phyloP scores from a whole-genome alignment of 2,329 filamentous ascomycete genomes.

The Bipolaris oryzae region DNA sequence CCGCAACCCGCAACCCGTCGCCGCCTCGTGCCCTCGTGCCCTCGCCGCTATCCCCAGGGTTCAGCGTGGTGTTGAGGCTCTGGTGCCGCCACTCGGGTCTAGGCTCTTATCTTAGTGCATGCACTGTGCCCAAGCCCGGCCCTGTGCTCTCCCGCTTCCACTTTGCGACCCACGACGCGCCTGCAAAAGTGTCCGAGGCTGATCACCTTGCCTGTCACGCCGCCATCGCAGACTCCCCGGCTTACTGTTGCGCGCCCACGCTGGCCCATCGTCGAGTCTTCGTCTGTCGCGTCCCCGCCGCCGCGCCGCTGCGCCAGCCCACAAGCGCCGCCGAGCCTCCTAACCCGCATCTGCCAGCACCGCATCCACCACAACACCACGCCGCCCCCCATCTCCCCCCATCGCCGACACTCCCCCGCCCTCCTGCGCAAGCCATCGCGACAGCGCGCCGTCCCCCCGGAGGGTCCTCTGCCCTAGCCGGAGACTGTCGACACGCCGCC shows the following conservation, averaged over 20 bases:
- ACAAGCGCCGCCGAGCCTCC: slow-evolving; percentile 18
- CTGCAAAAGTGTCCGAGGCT: slow-evolving; percentile 22
- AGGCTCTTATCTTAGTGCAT: slow-evolving; percentile 28
- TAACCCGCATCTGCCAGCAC: slow-evolving; percentile 28
- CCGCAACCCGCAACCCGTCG: slow-evolving; percentile 1
- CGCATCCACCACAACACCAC: slow-evolving; percentile 18
- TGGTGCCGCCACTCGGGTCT: slow-evolving; percentile 10
- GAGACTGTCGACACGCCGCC: slow-evolving; percentile 33
- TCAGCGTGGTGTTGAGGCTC: slow-evolving; percentile 20
- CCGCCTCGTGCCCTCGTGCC: not conserved
- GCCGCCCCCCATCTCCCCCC: slow-evolving; percentile 14
- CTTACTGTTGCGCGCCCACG: slow-evolving; percentile 14
- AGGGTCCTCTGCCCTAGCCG: slow-evolving; percentile 23
- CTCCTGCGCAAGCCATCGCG: slow-evolving; percentile 33
- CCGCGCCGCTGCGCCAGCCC: slow-evolving; percentile 8
- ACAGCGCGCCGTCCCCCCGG: slow-evolving; percentile 37
- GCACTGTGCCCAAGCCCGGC: slow-evolving; percentile 16
- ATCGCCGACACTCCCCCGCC: slow-evolving; percentile 20
- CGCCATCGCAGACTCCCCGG: slow-evolving; percentile 9
- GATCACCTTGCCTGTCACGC: slow-evolving; percentile 25
- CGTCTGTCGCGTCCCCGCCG: slow-evolving; percentile 10
- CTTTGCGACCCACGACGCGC: slow-evolving; percentile 28
- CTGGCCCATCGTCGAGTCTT: not conserved
- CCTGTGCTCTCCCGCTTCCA: slow-evolving; percentile 20
- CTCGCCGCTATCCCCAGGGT: slow-evolving; percentile 9